Conservation (phyloP, 148 eudicot genomes). For the Fagopyrum tataricum region DNA sequence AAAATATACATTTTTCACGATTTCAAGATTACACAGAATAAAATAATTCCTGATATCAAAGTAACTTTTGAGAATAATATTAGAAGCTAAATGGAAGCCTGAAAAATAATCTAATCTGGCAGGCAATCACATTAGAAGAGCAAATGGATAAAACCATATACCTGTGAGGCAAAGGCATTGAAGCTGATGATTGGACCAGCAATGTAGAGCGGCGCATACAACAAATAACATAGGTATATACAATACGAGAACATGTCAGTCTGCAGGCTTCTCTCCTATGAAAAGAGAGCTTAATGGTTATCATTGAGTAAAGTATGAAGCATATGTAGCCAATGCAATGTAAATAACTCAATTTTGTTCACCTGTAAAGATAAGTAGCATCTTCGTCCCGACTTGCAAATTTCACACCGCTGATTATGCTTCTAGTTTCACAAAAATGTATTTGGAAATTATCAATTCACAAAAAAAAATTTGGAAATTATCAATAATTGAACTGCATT, state of each 20-base stretch:
- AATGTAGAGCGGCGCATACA: constrained; percentile 90
- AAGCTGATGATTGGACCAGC: constrained; percentile 90
- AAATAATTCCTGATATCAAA: neutral
- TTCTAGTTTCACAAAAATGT: constrained; percentile 40
- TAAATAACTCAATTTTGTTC: neutral
- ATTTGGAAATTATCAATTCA: constrained; percentile 8
- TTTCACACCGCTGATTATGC: constrained; percentile 62
- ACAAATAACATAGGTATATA: constrained; percentile 74
- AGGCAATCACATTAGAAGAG: neutral
- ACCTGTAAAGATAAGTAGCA: constrained; percentile 88
- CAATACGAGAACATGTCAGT: constrained; percentile 49
- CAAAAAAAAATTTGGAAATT: neutral
- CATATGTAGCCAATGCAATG: neutral
- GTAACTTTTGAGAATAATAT: neutral
- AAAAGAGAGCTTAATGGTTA: constrained; percentile 8
- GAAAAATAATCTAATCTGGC: neutral
- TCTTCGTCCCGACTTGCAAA: constrained; percentile 74
- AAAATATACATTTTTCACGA: neutral
- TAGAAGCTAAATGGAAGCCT: neutral
- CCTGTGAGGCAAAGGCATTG: constrained; percentile 95
- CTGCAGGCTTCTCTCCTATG: constrained; percentile 67
- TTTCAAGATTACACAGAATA: constrained; percentile 1
- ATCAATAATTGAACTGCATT: neutral
- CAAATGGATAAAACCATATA: constrained; percentile 21
- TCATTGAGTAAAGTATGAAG: neutral